A percentile compares a stretch with the other conserved stretches of the same genome.
These are phyloP conservation scores for Fusarium compactum DNA, from an alignment of 2,329 filamentous ascomycete species.

Conservation along the genomic window DNA sequence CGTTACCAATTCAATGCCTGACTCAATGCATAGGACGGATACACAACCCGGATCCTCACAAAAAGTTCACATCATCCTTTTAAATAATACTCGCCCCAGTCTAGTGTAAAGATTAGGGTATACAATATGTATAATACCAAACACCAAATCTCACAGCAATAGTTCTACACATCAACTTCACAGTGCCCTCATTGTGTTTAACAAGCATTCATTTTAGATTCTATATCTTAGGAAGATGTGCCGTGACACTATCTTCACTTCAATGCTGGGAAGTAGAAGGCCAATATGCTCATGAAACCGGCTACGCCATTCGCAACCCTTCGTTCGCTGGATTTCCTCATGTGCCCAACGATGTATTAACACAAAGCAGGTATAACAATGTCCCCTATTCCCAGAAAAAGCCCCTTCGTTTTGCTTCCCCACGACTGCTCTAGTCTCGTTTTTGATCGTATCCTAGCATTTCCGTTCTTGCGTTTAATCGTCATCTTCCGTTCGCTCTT, in stretches of 20 bases:
- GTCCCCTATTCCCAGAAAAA: constrained; percentile 39
- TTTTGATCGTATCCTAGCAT: constrained; percentile 33
- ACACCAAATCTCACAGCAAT: constrained; percentile 1
- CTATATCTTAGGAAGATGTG: constrained; percentile 37
- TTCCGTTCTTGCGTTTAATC: constrained; percentile 57
- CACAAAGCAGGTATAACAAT: constrained; percentile 49
- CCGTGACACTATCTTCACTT: constrained; percentile 33
- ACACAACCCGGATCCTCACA: constrained; percentile 34
- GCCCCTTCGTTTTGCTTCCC: constrained; percentile 31
- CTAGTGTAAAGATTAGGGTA: not conserved
- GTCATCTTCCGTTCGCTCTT: constrained; percentile 67
- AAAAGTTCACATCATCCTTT: constrained; percentile 32
- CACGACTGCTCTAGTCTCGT: constrained; percentile 33
- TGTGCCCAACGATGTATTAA: constrained; percentile 51
- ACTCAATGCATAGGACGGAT: constrained; percentile 23
- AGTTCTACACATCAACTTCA: not conserved
- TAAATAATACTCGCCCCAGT: constrained; percentile 5
- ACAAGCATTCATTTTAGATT: constrained; percentile 38
- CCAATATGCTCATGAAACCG: constrained; percentile 52
- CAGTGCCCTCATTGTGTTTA: constrained; percentile 9
- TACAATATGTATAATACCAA: constrained; percentile 25
- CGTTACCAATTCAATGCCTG: not conserved
- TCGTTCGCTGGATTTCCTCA: constrained; percentile 46
- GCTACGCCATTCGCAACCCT: constrained; percentile 55
- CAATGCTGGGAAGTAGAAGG: constrained; percentile 46